These are phyloP conservation scores for Gossypium armourianum DNA, from an alignment of 441 rosid genomes.

Conservation along the genomic window DNA sequence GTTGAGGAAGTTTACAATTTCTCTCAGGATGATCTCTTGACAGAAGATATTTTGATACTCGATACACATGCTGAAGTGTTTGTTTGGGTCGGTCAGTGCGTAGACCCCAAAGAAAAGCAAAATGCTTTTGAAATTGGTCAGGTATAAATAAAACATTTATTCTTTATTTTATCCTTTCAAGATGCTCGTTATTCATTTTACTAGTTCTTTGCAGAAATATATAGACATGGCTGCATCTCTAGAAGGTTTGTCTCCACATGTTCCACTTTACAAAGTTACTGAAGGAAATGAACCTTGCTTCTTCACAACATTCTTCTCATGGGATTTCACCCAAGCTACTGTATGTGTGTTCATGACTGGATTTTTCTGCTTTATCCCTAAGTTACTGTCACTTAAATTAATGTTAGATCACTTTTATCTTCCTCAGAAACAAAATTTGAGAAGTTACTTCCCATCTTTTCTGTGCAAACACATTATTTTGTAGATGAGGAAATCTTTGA, in stretches of 20 bases:
- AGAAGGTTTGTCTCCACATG: conserved; percentile 66
- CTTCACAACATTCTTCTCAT: conserved; percentile 76
- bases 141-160: conserved; percentile 32
- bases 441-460: background rate
- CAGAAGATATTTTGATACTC: conserved; percentile 81
- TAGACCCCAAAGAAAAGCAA: conserved; percentile 78
- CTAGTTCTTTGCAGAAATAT: conserved; percentile 56
- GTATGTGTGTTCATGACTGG: conserved; percentile 33
- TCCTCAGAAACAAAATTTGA: background rate
- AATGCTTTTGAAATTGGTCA: conserved; percentile 79
- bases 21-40: conserved; percentile 83
- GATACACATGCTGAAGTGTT: conserved; percentile 93
- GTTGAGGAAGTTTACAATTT: conserved; percentile 86
- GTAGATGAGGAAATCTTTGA: background rate
- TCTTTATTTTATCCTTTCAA: background rate
- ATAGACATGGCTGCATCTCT: conserved; percentile 59
- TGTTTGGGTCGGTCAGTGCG: conserved; percentile 91
- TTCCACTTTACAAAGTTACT: conserved; percentile 73
- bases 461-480: background rate
- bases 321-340: conserved; percentile 70
- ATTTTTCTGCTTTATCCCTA: conserved; percentile 15
- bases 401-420: conserved; percentile 4
- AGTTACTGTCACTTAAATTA: conserved; percentile 9
- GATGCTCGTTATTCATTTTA: conserved; percentile 18
- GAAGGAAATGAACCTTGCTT: conserved; percentile 96